Base-by-base conservation (phyloP, 257 asterid species). In the Lavandula angustifolia region DNA sequence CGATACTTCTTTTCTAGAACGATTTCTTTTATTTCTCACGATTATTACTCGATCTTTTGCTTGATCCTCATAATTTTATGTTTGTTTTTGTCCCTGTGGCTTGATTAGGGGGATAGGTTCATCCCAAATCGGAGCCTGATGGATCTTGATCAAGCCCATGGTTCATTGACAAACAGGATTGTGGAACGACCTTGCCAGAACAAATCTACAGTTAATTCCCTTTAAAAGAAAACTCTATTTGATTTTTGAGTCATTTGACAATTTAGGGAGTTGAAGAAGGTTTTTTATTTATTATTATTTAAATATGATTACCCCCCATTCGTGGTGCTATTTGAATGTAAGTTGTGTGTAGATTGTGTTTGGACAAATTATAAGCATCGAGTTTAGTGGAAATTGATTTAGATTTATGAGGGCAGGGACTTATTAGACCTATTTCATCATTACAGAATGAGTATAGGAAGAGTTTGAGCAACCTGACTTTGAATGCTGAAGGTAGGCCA, bases 81-180 rank as follows among this genome's bases (percentile, higher is more conserved):
- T 41, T 18, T 38, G 57, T 40, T 33, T 43, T 13, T 40, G 35
- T 49, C 54, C 62, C 17, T 47, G 51, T 1, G 38, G 33, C 11
- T 54, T 31, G 4, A 29, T 55, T n/a, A 65, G 96, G 96, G 95
- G 27, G 97, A 90, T 77, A 78, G 96, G 70, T 90, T 90, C 66
- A 90, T 90, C 55, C 97, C 96, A 3, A 90, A 82, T 55, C 62
- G 97, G 81, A 90, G 97, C 74, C 73, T 87, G 77, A 90, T 87
- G 96, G 84, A 90, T 85, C 82, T 90, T 64, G 85, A 84, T 81
- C 96, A 78, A 79, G 95, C 95, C 54, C 86, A 71, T 32, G 75
- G 78, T 57, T 70, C 70, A 65, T 81, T 88, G 85, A 86, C 88
- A 7, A 86, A 48, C 68, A 60, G 61, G 70, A 27, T 48, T 22